Evolutionary conservation across 2,329 filamentous ascomycete genomes (phyloP).

Genomic region (Coniochaeta sp.): DNA sequence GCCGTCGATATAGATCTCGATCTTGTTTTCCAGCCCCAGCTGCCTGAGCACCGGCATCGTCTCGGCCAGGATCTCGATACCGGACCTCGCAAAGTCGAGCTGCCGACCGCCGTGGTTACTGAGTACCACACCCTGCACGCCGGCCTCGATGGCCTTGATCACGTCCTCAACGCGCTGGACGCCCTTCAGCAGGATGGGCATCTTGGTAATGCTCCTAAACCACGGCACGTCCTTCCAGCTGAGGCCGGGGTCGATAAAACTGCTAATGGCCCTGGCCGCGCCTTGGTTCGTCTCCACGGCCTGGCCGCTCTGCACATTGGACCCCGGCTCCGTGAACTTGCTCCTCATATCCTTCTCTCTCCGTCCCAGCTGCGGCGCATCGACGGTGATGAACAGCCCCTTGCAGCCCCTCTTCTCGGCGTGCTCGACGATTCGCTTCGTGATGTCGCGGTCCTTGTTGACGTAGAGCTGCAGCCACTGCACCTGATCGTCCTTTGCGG

Average conservation of each 20-base stretch:
- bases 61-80: slow-evolving; percentile 85
- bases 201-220: slow-evolving; percentile 83
- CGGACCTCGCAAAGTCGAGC: slow-evolving; percentile 84
- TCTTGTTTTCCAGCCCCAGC: slow-evolving; percentile 63
- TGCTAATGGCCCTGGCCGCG: slow-evolving; percentile 88
- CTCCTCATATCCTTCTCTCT: slow-evolving; percentile 96
- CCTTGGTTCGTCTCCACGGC: slow-evolving; percentile 82
- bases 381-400: slow-evolving; percentile 95
- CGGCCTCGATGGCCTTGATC: slow-evolving; percentile 69
- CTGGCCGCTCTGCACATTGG: slow-evolving; percentile 71
- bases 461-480: slow-evolving; percentile 98
- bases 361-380: slow-evolving; percentile 89
- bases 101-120: slow-evolving; percentile 96
- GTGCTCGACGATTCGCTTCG: slow-evolving; percentile 81
- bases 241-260: slow-evolving; percentile 91
- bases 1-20: slow-evolving; percentile 88
- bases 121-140: slow-evolving; percentile 83
- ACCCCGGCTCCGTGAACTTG: slow-evolving; percentile 81
- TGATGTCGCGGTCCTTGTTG: slow-evolving; percentile 91
- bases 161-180: slow-evolving; percentile 96
- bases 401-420: slow-evolving; percentile 89
- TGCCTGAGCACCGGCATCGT: slow-evolving; percentile 81
- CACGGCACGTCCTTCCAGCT: slow-evolving; percentile 92
- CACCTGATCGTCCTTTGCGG: slow-evolving; percentile 68
- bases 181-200: slow-evolving; percentile 95